Conservation (phyloP, 1,284 basidiomycete species). For the Meripilus lineatus region DNA sequence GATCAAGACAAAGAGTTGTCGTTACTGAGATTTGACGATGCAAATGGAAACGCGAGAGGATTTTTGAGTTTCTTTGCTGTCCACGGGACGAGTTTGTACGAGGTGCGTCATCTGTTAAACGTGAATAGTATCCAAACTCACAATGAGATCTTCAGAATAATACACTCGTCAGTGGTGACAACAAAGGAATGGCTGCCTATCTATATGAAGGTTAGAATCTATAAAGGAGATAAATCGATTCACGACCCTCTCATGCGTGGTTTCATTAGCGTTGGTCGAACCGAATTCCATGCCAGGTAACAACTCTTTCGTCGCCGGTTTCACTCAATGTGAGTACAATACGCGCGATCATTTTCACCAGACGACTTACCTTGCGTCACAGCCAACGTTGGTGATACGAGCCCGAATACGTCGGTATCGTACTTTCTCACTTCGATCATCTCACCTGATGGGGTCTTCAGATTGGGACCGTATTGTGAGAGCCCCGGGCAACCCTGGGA, state of each 20-base stretch:
- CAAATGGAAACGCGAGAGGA: slow-evolving; percentile 51
- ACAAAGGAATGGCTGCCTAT: slow-evolving; percentile 81
- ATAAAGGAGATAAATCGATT: slow-evolving; percentile 11
- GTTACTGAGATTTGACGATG: slow-evolving; percentile 59
- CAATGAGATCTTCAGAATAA: slow-evolving; percentile 50
- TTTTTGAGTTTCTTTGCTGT: slow-evolving; percentile 77
- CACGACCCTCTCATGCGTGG: neutral
- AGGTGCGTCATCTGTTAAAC: slow-evolving; percentile 34
- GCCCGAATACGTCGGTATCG: slow-evolving; percentile 66
- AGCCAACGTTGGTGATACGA: slow-evolving; percentile 78
- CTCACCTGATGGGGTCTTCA: slow-evolving; percentile 18
- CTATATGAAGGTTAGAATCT: slow-evolving; percentile 76
- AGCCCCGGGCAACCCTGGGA: slow-evolving; percentile 65
- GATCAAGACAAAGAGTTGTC: slow-evolving; percentile 73
- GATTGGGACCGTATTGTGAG: slow-evolving; percentile 72
- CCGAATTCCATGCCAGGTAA: slow-evolving; percentile 65
- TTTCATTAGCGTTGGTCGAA: slow-evolving; percentile 48
- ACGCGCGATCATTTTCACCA: neutral
- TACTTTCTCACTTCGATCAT: neutral
- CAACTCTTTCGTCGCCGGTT: slow-evolving; percentile 69
- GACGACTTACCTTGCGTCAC: neutral
- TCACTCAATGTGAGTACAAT: slow-evolving; percentile 53
- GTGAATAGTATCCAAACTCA: neutral
- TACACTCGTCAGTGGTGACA: slow-evolving; percentile 70
- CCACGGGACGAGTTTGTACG: slow-evolving; percentile 75